A percentile compares a stretch with the other conserved stretches of the same genome.
Evolutionary conservation across 2,329 filamentous ascomycete species (phyloP).

Genomic region (Sclerotinia subarctica): DNA sequence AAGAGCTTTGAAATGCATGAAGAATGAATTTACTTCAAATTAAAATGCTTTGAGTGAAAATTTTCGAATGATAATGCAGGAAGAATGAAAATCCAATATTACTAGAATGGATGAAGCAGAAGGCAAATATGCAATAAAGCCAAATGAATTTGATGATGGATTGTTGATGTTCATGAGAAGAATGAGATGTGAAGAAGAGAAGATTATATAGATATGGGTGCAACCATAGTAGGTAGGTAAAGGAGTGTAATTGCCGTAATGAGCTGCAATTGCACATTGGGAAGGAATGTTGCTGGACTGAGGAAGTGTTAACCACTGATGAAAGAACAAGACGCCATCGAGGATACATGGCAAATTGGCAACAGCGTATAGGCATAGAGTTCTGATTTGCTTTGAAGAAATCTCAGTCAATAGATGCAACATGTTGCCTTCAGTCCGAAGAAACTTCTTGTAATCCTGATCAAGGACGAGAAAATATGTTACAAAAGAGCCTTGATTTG

Average conservation of each 20-base stretch:
- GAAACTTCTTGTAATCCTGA: background rate
- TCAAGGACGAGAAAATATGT: background rate
- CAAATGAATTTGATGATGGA: background rate
- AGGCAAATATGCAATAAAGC: background rate
- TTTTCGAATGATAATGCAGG: background rate
- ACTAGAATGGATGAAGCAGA: background rate
- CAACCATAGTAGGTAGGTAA: background rate
- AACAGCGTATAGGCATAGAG: no score
- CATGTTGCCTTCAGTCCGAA: background rate
- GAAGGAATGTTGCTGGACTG: background rate
- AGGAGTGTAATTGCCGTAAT: background rate
- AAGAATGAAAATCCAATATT: background rate
- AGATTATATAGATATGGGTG: background rate
- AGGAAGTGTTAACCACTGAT: background rate
- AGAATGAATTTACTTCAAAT: background rate
- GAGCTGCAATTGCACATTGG: background rate
- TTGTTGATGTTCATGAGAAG: background rate
- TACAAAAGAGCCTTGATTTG: background rate
- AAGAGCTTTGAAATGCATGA: slow-evolving; percentile 33
- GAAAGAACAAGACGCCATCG: background rate
- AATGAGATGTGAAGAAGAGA: background rate
- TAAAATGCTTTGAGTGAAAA: background rate
- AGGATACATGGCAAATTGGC: no score
- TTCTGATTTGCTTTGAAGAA: no score
- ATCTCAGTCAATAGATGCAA: no score